Conservation (phyloP, 2,329 filamentous ascomycete species). For the Trichoderma sp. region DNA sequence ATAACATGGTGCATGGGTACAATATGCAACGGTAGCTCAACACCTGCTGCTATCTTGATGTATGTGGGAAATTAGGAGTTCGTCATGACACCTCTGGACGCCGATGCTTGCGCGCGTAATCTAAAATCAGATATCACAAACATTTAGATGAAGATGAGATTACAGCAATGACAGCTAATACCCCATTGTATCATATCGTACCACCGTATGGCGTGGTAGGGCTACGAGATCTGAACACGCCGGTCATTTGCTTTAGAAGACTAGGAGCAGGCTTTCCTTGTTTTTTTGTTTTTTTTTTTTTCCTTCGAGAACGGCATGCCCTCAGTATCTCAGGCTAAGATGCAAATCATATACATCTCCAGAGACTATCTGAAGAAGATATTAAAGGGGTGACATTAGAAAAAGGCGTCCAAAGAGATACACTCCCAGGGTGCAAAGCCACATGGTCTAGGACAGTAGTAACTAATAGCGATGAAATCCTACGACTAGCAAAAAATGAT, state of each 20-base stretch:
- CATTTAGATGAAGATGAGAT: neutral
- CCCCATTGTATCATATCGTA: neutral
- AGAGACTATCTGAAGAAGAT: neutral
- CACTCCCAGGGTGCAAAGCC: neutral
- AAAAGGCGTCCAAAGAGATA: neutral
- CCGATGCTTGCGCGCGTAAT: neutral
- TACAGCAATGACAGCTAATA: neutral
- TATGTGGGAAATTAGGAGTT: neutral
- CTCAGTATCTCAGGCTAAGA: neutral
- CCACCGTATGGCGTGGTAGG: neutral
- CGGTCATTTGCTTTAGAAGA: neutral
- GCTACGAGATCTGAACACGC: neutral
- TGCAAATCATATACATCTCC: neutral
- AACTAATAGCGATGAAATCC: neutral
- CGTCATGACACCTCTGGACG: neutral
- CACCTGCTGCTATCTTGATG: neutral
- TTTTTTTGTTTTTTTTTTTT: too few relatives aligned
- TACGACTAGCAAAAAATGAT: neutral
- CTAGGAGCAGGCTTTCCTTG: neutral
- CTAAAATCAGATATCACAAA: neutral
- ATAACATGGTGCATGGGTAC: neutral
- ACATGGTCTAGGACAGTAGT: neutral
- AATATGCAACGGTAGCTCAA: neutral
- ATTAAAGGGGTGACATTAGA: neutral
- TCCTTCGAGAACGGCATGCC: neutral